Percentiles rank a stretch among this genome's conserved stretches.
Conservation (phyloP, 2,329 filamentous ascomycete genomes). For the Trichoderma oligosporum region DNA sequence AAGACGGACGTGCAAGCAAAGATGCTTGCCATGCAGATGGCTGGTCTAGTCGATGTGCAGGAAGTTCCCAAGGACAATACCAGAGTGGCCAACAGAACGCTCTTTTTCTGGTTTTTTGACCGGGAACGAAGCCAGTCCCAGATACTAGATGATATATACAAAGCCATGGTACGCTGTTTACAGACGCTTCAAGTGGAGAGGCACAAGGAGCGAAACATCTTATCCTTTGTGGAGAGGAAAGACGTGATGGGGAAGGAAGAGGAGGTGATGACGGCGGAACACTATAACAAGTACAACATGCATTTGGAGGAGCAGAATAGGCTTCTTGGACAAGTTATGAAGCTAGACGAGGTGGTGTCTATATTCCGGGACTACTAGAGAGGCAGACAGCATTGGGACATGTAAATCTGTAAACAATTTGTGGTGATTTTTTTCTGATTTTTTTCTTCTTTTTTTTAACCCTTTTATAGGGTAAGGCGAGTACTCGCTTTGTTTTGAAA, state of each 20-base stretch:
- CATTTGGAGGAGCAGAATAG: conserved; percentile 65
- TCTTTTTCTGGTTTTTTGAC: conserved; percentile 93
- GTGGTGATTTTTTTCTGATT: not conserved
- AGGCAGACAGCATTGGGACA: not conserved
- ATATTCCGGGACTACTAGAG: conserved; percentile 72
- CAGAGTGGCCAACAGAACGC: conserved; percentile 74
- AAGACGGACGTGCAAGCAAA: conserved; percentile 81
- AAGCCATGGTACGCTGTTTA: conserved; percentile 79
- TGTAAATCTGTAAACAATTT: not conserved
- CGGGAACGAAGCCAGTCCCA: conserved; percentile 64
- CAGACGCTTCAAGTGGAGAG: conserved; percentile 77
- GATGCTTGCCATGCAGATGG: conserved; percentile 79
- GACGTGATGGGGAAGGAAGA: conserved; percentile 84
- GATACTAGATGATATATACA: conserved; percentile 79
- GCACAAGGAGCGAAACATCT: conserved; percentile 64
- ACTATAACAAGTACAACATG: conserved; percentile 60
- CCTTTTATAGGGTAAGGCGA: too few relatives aligned
- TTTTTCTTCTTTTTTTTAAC: too few relatives aligned
- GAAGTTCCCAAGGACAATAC: conserved; percentile 88
- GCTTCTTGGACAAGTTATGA: conserved; percentile 72
- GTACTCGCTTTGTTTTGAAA: not conserved
- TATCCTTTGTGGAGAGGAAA: conserved; percentile 77
- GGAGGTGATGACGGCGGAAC: conserved; percentile 69
- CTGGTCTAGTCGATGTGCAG: conserved; percentile 84
- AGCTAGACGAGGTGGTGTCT: conserved; percentile 80